phyloP scores from a whole-genome alignment of 805 yeast species.

The Brettanomyces custersianus region DNA sequence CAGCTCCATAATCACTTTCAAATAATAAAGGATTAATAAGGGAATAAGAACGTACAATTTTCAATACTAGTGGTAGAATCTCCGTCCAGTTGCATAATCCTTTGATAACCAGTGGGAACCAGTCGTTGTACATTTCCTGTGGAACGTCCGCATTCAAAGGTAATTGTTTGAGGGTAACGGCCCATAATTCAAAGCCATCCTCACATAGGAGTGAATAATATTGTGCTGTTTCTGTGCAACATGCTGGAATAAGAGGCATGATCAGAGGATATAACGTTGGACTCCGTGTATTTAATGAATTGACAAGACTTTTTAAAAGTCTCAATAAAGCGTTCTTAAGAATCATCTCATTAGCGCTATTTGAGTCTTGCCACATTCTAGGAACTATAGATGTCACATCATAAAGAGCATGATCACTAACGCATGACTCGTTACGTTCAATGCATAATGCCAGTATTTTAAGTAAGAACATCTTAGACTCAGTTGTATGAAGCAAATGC shows the following conservation, averaged over 20 bases:
- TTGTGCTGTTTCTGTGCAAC: slow-evolving; percentile 55
- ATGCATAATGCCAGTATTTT: slow-evolving; percentile 58
- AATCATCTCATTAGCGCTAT: slow-evolving; percentile 33
- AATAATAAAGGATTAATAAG: slow-evolving; percentile 38
- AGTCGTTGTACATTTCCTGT: slow-evolving; percentile 28
- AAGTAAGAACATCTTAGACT: slow-evolving; percentile 67
- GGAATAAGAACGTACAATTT: slow-evolving; percentile 55
- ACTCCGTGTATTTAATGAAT: slow-evolving; percentile 48
- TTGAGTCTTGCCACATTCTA: slow-evolving; percentile 60
- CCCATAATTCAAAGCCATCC: slow-evolving; percentile 84
- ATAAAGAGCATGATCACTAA: slow-evolving; percentile 41
- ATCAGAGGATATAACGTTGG: slow-evolving; percentile 41
- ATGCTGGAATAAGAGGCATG: slow-evolving; percentile 51
- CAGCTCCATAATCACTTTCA: slow-evolving; percentile 27
- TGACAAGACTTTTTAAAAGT: slow-evolving; percentile 45
- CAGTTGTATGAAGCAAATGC: slow-evolving; percentile 47
- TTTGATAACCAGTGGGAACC: slow-evolving; percentile 41
- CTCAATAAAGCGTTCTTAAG: slow-evolving; percentile 44
- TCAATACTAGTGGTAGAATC: slow-evolving; percentile 53
- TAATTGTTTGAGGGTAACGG: slow-evolving; percentile 52
- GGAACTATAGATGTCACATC: slow-evolving; percentile 55
- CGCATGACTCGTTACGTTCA: slow-evolving; percentile 55
- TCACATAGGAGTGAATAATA: slow-evolving; percentile 56
- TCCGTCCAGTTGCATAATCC: slow-evolving; percentile 69
- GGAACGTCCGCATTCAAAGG: slow-evolving; percentile 31